phyloP scores from a whole-genome alignment of 345 rosid species.

The Pugionium cornutum region DNA sequence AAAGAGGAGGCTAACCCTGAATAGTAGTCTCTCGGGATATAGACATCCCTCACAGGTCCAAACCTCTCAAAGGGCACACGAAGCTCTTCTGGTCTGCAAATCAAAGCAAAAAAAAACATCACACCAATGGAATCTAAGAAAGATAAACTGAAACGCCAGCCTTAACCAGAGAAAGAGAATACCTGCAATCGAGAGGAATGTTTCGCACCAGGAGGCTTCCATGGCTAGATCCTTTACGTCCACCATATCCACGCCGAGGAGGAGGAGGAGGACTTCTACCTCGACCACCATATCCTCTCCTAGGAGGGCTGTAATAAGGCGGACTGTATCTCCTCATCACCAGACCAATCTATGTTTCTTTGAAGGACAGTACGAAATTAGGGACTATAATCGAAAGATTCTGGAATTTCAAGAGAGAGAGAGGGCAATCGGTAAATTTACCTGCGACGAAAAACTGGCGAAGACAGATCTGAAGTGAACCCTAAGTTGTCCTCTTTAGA shows the following conservation, averaged over 20 bases:
- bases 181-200: conserved; percentile 96
- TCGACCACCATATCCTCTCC: conserved; percentile 84
- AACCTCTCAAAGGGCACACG: conserved; percentile 81
- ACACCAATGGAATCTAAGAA: not conserved
- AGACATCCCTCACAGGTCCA: conserved; percentile 87
- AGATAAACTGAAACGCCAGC: not conserved
- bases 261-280: conserved; percentile 77
- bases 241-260: conserved; percentile 67
- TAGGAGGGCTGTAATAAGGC: conserved; percentile 74
- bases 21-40: conserved; percentile 88
- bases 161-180: not conserved
- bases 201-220: conserved; percentile 91
- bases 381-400: conserved; percentile 5
- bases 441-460: conserved; percentile 12
- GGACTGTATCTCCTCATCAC: conserved; percentile 89
- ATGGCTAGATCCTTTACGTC: conserved; percentile 49
- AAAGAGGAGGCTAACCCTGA: conserved; percentile 62
- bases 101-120: not conserved
- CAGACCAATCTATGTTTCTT: not conserved
- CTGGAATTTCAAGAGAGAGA: not conserved
- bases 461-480: conserved; percentile 35
- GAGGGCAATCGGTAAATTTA: not conserved
- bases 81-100: conserved; percentile 84
- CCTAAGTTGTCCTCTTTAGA: conserved; percentile 9
- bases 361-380: not conserved